Evolutionary conservation across 192 early-diverging fungal genomes (phyloP).

Genomic region (Neocallimastix lanati): DNA sequence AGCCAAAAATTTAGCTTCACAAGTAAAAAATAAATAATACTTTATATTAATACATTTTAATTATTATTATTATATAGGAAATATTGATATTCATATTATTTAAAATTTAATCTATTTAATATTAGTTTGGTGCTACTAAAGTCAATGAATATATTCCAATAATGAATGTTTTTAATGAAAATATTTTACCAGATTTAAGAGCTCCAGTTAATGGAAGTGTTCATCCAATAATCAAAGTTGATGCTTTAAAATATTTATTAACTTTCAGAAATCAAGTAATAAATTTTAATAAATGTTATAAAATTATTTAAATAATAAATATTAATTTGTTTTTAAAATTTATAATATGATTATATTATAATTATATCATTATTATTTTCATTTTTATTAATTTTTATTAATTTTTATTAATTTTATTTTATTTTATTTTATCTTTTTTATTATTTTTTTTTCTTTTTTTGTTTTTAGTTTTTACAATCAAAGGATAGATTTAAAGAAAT

Average conservation of each 20-base stretch:
- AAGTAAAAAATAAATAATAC: constrained; percentile 18
- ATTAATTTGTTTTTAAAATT: too few species aligned
- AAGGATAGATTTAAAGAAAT: constrained; percentile 57
- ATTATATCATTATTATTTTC: too few species aligned
- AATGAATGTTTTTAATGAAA: constrained; percentile 57
- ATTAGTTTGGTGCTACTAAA: constrained; percentile 59
- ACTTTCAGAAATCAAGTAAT: constrained; percentile 77
- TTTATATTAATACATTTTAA: not conserved
- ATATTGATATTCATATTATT: too few species aligned
- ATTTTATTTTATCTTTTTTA: too few species aligned
- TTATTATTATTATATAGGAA: too few species aligned
- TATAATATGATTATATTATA: too few species aligned
- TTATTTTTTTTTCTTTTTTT: too few species aligned
- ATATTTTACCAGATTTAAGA: constrained; percentile 73
- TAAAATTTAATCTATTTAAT: too few species aligned
- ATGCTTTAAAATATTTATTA: constrained; percentile 84
- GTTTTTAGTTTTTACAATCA: constrained; percentile 29
- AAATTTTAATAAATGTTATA: too few species aligned
- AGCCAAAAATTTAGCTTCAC: constrained; percentile 51
- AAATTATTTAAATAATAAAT: too few species aligned
- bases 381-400: too few species aligned
- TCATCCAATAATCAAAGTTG: constrained; percentile 80
- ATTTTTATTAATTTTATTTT: too few species aligned
- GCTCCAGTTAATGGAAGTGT: constrained; percentile 37
- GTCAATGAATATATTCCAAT: constrained; percentile 70